Evolutionary conservation across 2,329 filamentous ascomycete genomes (phyloP).

Genomic region (Harringtonia aguacate): DNA sequence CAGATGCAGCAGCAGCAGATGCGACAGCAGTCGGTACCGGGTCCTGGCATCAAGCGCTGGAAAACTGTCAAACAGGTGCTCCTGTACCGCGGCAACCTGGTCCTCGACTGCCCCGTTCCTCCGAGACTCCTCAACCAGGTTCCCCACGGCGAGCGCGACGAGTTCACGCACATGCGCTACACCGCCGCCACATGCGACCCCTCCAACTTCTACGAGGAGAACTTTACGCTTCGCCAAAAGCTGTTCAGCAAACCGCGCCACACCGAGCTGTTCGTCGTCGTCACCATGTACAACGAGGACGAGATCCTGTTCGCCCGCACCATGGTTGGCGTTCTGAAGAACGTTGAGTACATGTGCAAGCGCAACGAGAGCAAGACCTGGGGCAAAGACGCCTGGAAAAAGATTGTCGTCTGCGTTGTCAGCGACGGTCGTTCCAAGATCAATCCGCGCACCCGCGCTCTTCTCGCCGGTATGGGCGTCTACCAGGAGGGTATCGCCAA

Average conservation of each 20-base stretch:
- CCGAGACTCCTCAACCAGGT: slow-evolving; percentile 80
- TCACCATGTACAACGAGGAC: slow-evolving; percentile 99
- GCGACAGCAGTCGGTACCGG: slow-evolving; percentile 24
- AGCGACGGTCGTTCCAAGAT: slow-evolving; percentile 97
- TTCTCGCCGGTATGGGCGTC: slow-evolving; percentile 86
- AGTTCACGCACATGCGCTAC: slow-evolving; percentile 87
- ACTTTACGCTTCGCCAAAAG: slow-evolving; percentile 84
- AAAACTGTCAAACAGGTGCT: slow-evolving; percentile 99
- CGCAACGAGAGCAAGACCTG: slow-evolving; percentile 90
- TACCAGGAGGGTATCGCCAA: slow-evolving; percentile 98
- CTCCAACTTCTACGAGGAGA: slow-evolving; percentile 72
- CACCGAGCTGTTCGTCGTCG: slow-evolving; percentile 90
- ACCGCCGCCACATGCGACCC: slow-evolving; percentile 92
- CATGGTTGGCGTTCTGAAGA: slow-evolving; percentile 96
- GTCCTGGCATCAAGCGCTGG: slow-evolving; percentile 69
- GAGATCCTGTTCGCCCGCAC: slow-evolving; percentile 92
- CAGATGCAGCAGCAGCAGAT: slow-evolving; percentile 11
- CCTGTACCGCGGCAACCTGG: slow-evolving; percentile 90
- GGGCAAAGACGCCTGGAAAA: slow-evolving; percentile 99
- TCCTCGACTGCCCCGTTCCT: slow-evolving; percentile 92
- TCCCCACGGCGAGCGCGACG: slow-evolving; percentile 83
- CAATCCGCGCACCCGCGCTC: slow-evolving; percentile 79
- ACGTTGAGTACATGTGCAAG: slow-evolving; percentile 96
- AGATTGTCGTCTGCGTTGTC: slow-evolving; percentile 96
- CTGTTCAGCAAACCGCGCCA: slow-evolving; percentile 87